Conservation (phyloP, 495 filamentous ascomycete genomes). For the Aspergillus bertholletiae region DNA sequence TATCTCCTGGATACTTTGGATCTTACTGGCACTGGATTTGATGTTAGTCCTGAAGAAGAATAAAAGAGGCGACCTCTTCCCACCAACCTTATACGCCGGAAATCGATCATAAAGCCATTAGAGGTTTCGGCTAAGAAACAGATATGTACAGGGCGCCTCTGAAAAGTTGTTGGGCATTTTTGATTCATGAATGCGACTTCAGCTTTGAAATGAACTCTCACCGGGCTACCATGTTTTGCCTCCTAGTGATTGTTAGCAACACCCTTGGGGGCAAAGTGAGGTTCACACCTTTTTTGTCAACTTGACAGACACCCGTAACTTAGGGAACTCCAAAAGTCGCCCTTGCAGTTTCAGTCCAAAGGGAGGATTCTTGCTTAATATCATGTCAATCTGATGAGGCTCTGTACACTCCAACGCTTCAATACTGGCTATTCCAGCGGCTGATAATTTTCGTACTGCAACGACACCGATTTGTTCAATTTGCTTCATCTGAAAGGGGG, state of each 20-base stretch:
- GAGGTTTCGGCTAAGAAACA: conserved; percentile 76
- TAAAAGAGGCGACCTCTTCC: not conserved
- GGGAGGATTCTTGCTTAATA: conserved; percentile 75
- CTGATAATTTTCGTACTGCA: conserved; percentile 71
- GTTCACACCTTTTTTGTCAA: conserved; percentile 45
- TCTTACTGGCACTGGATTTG: conserved; percentile 55
- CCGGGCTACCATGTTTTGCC: conserved; percentile 34
- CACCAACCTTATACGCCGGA: conserved; percentile 63
- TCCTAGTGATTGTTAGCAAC: conserved; percentile 27
- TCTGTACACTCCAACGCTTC: conserved; percentile 67
- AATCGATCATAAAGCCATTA: conserved; percentile 70
- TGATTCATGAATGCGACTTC: conserved; percentile 73
- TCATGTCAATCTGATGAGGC: conserved; percentile 67
- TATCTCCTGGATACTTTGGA: conserved; percentile 61
- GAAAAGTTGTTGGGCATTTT: conserved; percentile 56
- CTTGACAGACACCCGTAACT: conserved; percentile 57
- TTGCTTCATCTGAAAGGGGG: conserved; percentile 81
- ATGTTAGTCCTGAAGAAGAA: conserved; percentile 15
- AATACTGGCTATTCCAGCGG: conserved; percentile 66
- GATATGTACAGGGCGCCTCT: conserved; percentile 58
- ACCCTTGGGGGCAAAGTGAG: not conserved
- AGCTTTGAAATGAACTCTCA: conserved; percentile 60
- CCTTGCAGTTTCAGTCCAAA: conserved; percentile 71
- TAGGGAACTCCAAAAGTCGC: conserved; percentile 68
- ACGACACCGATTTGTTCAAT: conserved; percentile 78